These are phyloP conservation scores for Globisporangium megalacanthum DNA, from an alignment of 352 stramenopile genomes.

Conservation along the genomic window DNA sequence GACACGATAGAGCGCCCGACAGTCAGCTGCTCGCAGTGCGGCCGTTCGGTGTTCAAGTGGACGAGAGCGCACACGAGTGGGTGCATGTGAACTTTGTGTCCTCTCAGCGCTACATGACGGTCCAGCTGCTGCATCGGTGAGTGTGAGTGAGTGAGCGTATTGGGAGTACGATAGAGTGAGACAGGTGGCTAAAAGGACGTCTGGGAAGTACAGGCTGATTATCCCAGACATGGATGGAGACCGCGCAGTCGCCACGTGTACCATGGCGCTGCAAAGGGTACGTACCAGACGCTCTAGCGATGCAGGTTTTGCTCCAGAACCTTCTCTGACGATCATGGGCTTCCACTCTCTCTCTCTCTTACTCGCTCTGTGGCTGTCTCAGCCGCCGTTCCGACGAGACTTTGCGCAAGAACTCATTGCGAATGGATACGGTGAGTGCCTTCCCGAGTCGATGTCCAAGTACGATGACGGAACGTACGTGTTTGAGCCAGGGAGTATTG, in stretches of 20 bases:
- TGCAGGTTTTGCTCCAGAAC: too few relatives aligned
- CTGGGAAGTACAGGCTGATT: conserved; percentile 3
- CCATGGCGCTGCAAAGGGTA: conserved; percentile 42
- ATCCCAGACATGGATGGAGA: conserved; percentile 14
- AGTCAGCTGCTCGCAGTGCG: conserved; percentile 45
- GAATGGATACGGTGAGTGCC: conserved; percentile 50
- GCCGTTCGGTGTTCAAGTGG: conserved; percentile 67
- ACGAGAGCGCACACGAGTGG: conserved; percentile 64
- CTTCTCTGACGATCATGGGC: too few relatives aligned
- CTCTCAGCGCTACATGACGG: conserved; percentile 52
- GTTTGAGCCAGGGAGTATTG: not conserved
- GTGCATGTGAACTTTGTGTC: conserved; percentile 63
- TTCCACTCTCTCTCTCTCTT: too few relatives aligned
- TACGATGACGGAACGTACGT: conserved; percentile 63
- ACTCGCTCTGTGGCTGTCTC: not conserved
- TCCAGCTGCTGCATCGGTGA: conserved; percentile 55
- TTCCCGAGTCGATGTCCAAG: conserved; percentile 51
- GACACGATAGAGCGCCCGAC: conserved; percentile 4
- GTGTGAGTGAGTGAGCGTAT: not conserved
- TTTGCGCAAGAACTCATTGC: conserved; percentile 60
- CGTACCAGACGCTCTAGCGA: not conserved
- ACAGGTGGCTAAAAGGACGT: not conserved
- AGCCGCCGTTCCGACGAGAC: conserved; percentile 48
- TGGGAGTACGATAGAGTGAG: not conserved
- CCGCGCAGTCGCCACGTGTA: conserved; percentile 44